Conservation (phyloP, 2,329 filamentous ascomycete genomes). For the Tolypocladium capitatum region DNA sequence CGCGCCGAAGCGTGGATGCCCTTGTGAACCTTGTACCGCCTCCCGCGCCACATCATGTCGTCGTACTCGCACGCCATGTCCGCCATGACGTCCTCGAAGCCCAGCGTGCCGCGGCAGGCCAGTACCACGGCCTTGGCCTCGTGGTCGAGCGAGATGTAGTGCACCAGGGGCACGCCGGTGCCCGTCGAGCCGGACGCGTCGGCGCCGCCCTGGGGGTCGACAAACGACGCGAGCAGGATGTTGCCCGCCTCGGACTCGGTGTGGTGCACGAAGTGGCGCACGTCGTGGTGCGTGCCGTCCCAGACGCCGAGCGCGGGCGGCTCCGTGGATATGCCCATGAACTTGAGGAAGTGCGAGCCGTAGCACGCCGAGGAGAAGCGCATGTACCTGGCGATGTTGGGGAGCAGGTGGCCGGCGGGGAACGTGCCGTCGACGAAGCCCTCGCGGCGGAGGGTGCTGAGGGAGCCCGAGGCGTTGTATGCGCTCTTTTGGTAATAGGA, state of each 20-base stretch:
- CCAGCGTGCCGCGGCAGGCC: conserved; percentile 58
- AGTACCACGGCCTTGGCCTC: conserved; percentile 59
- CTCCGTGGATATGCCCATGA: conserved; percentile 46
- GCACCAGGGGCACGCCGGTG: conserved; percentile 56
- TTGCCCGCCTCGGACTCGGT: conserved; percentile 43
- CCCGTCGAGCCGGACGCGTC: conserved; percentile 51
- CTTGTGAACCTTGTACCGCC: conserved; percentile 57
- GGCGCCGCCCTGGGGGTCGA: conserved; percentile 54
- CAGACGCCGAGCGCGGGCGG: conserved; percentile 27
- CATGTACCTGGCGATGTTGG: conserved; percentile 52
- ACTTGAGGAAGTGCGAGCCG: conserved; percentile 47
- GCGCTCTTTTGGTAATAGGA: conserved; percentile 34
- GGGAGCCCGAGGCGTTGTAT: conserved; percentile 33
- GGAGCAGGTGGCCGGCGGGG: conserved; percentile 43
- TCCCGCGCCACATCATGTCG: conserved; percentile 48
- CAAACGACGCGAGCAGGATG: conserved; percentile 56
- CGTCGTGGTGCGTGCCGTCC: conserved; percentile 42
- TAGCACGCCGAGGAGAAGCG: conserved; percentile 55
- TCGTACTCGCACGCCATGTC: conserved; percentile 67
- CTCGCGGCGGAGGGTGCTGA: conserved; percentile 34
- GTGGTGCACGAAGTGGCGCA: conserved; percentile 51
- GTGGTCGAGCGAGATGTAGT: conserved; percentile 61
- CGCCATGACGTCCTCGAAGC: conserved; percentile 60
- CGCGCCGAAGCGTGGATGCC: conserved; percentile 60
- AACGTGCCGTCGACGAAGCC: conserved; percentile 46